Conservation (phyloP, 371 early-diverging fungal species). For the Coemansia sp. region DNA sequence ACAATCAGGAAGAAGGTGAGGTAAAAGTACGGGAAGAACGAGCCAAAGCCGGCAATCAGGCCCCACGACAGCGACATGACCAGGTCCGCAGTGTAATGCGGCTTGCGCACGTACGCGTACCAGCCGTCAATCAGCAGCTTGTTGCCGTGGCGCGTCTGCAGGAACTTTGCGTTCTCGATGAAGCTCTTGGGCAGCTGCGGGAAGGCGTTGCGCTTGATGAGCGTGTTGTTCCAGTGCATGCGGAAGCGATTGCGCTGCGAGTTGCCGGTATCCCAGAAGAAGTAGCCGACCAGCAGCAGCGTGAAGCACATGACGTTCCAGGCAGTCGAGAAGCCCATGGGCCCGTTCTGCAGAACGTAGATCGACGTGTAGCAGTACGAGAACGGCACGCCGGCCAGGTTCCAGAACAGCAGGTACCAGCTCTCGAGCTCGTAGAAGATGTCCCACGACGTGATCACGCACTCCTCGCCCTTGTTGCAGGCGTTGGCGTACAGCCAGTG, state of each 20-base stretch:
- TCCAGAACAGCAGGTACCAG: slow-evolving; percentile 83
- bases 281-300: slow-evolving; percentile 68
- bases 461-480: slow-evolving; percentile 76
- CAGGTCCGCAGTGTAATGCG: slow-evolving; percentile 93
- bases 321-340: slow-evolving; percentile 49
- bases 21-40: slow-evolving; percentile 90
- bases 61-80: slow-evolving; percentile 85
- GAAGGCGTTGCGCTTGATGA: slow-evolving; percentile 52
- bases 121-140: slow-evolving; percentile 83
- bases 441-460: slow-evolving; percentile 75
- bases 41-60: slow-evolving; percentile 73
- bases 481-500: slow-evolving; percentile 73
- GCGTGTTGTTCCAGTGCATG: slow-evolving; percentile 50
- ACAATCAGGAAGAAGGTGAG: slow-evolving; percentile 84
- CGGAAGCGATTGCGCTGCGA: slow-evolving; percentile 84
- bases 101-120: slow-evolving; percentile 91
- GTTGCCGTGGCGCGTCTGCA: slow-evolving; percentile 77
- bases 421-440: slow-evolving; percentile 84
- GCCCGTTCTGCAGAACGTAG: slow-evolving; percentile 72
- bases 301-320: slow-evolving; percentile 40
- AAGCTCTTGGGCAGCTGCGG: slow-evolving; percentile 67
- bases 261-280: slow-evolving; percentile 85
- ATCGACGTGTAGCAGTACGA: slow-evolving; percentile 84
- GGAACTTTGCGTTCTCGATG: slow-evolving; percentile 73
- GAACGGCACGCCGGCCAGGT: slow-evolving; percentile 89